Percentiles rank a stretch among this genome's conserved stretches.
Evolutionary conservation across 352 stramenopile genomes (phyloP).

Genomic region (Phytophthora colocasiae): DNA sequence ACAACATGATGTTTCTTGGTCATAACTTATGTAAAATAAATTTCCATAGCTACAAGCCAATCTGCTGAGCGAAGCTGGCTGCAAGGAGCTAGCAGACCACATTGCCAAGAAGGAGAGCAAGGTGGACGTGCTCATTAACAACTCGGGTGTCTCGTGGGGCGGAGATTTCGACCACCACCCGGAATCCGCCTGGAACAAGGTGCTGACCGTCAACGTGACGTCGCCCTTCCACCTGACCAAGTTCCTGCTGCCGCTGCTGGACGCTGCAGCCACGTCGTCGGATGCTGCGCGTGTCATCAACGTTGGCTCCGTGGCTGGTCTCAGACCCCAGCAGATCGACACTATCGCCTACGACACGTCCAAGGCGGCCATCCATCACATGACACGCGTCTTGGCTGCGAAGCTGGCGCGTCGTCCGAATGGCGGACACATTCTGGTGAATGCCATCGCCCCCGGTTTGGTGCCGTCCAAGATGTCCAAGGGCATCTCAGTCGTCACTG

Average conservation of each 20-base stretch:
- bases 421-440: slow-evolving; percentile 93
- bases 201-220: slow-evolving; percentile 96
- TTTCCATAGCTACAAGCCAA: slow-evolving; percentile 42
- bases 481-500: slow-evolving; percentile 64
- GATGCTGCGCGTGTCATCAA: slow-evolving; percentile 79
- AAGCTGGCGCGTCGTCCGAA: slow-evolving; percentile 89
- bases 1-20: neutral
- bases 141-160: slow-evolving; percentile 81
- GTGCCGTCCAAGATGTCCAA: slow-evolving; percentile 93
- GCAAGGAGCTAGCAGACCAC: slow-evolving; percentile 65
- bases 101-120: slow-evolving; percentile 76
- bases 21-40: neutral
- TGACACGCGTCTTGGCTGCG: slow-evolving; percentile 93
- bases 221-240: slow-evolving; percentile 94
- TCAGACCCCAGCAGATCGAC: slow-evolving; percentile 87
- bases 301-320: slow-evolving; percentile 73
- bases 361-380: slow-evolving; percentile 95
- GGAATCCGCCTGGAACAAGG: slow-evolving; percentile 90
- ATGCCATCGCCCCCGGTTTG: slow-evolving; percentile 93
- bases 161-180: slow-evolving; percentile 44
- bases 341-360: slow-evolving; percentile 95
- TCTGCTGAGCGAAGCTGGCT: slow-evolving; percentile 42
- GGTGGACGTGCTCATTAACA: slow-evolving; percentile 96
- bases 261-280: slow-evolving; percentile 59
- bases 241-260: slow-evolving; percentile 91